Base-by-base conservation (phyloP, 1,139 yeast species). In the Scheffersomyces titani region DNA sequence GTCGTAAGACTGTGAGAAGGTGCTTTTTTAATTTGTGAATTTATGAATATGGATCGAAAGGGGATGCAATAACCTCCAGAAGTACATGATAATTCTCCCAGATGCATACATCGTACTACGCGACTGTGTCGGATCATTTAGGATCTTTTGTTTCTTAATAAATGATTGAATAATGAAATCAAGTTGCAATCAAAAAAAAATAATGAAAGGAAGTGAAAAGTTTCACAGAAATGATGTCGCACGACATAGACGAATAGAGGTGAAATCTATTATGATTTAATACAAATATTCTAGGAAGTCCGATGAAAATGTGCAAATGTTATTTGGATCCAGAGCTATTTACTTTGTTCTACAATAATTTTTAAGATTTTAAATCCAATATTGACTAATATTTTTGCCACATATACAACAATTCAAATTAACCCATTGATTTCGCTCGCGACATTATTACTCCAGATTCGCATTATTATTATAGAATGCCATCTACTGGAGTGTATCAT, bases 131-230 rank as follows among this genome's bases (percentile, higher is more conserved):
- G 40, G 40, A 30, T 13, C 40, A 30, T 30, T 30, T 30, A 13
- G 13, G 40, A 30, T 30, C 16, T 30, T 30, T 16, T 30, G 13
- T 2, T 13, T 13, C 40, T n/a, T n/a, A 30, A 30, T 2, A 22
- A 30, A 9, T 30, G 21, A 19, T n/a, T n/a, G n/a, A n/a, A n/a
- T n/a, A n/a, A n/a, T n/a, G n/a, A n/a, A n/a, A n/a, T n/a, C n/a
- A 16, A 52, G 45, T 52, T 52, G 54, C 54, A 52, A 46, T 52
- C 51, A 53, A 30, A 30, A 30, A n/a, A 30, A 30, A 30, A 9
- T 30, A 30, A 30, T 16, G 40, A 4, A 30, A 30, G 40, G 40
- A 30, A 11, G 40, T 30, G 40, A 30, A 30, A 30, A 30, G 40
- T 30, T n/a, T 30, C 46, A 44, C 16, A 46, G 30, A 16, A 9